Evolutionary conservation across 2,329 filamentous ascomycete genomes (phyloP), one percentile per base, ranked within the genome.

Genomic region (Pestalotiopsis sp.): DNA sequence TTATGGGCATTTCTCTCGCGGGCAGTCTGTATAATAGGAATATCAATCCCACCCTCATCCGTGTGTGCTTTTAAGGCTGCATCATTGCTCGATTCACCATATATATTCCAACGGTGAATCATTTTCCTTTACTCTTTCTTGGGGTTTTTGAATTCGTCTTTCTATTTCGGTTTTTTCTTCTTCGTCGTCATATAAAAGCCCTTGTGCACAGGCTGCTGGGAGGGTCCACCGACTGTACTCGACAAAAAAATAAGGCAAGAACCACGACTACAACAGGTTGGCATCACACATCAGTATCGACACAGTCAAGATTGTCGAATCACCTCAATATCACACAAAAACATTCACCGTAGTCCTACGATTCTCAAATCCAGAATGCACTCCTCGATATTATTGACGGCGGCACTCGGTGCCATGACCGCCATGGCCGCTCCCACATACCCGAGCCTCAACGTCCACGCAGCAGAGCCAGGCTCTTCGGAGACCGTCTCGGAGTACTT

Each of bases 401-500:
- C 86, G 65, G 80, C 83, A 70, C 79, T 87, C 72, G 80, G 81
- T 78, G 82, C 82, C 69, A 76, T 84, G 66, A 80, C 81, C 73
- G 75, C 80, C 68, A 68, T 75, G 57, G 83, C 83, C 66, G 85
- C 85, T 40, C 83, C 83, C 9, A 79, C 82, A 62, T 85, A 83
- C 72, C 87, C 86, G 11, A 75, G 80, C 12, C 75, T 85, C 71
- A 82, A 83, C 71, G 70, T 80, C 72, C 76, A 80, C 67, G 75
- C 82, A 40, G 77, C 77, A 68, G 77, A 80, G 60, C 79, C 83
- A 25, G 80, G 79, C 58, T 80, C 80, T 23, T 73, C 86, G 68
- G 79, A 83, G 14, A 79, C 83, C n/a, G 76, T 91, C 65, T 86
- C 88, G 36, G 82, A 84, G 56, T 91, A 90, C 80, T 91, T 91